These are phyloP conservation scores for Amniculicola lignicola DNA, from an alignment of 495 filamentous ascomycete genomes.

Conservation along the genomic window DNA sequence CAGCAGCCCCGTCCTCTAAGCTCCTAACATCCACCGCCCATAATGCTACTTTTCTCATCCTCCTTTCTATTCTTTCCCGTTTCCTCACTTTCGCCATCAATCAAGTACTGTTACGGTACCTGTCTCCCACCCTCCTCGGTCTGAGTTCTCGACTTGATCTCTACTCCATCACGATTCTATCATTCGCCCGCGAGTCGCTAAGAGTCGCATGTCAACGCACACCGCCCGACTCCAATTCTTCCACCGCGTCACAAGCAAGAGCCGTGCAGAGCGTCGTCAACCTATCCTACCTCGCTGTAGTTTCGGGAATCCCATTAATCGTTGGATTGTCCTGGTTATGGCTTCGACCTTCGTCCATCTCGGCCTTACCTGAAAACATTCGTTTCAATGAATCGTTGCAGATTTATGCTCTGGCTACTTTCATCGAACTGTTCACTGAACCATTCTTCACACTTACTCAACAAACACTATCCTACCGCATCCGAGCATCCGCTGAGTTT, in stretches of 20 bases:
- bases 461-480: constrained; percentile 72
- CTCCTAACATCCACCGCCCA: constrained; percentile 55
- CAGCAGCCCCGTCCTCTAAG: no score
- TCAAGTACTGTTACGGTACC: constrained; percentile 78
- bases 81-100: constrained; percentile 86
- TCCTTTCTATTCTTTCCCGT: constrained; percentile 79
- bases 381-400: constrained; percentile 61
- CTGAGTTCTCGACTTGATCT: constrained; percentile 86
- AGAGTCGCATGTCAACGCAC: constrained; percentile 80
- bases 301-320: constrained; percentile 64
- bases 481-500: constrained; percentile 76
- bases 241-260: no score
- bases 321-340: constrained; percentile 63
- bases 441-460: constrained; percentile 83
- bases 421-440: constrained; percentile 78
- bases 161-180: constrained; percentile 80
- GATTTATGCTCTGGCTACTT: constrained; percentile 69
- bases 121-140: constrained; percentile 79
- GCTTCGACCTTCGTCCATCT: no score
- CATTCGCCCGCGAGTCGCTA: constrained; percentile 86
- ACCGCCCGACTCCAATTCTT: no score
- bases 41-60: constrained; percentile 80
- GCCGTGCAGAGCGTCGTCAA: constrained; percentile 70
- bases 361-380: constrained; percentile 56
- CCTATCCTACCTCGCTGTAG: constrained; percentile 73